Evolutionary conservation across 345 rosid species (phyloP).

Genomic region (Brassica incana): DNA sequence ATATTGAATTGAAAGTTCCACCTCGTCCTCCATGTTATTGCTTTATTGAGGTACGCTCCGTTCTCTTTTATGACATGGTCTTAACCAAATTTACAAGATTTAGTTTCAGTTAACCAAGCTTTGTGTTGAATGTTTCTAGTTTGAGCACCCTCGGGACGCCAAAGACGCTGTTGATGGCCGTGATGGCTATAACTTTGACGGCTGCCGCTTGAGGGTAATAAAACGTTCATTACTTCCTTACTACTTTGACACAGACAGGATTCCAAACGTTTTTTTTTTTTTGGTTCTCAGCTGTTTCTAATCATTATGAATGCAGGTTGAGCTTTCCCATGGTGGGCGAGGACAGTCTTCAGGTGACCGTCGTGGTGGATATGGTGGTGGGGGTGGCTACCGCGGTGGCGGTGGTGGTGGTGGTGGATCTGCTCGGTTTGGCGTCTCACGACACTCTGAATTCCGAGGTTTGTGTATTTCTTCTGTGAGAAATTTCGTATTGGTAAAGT

Average conservation of each 20-base stretch:
- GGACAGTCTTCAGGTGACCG: slow-evolving; percentile 78
- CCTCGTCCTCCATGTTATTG: slow-evolving; percentile 97
- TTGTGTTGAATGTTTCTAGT: slow-evolving; percentile 42
- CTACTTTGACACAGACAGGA: not conserved
- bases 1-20: slow-evolving; percentile 91
- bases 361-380: slow-evolving; percentile 56
- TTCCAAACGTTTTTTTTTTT: not conserved
- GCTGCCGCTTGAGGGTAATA: slow-evolving; percentile 66
- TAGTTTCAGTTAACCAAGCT: slow-evolving; percentile 4
- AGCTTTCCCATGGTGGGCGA: slow-evolving; percentile 98
- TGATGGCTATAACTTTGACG: slow-evolving; percentile 85
- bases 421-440: slow-evolving; percentile 64
- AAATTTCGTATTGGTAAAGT: not conserved
- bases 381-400: slow-evolving; percentile 21
- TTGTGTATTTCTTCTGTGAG: slow-evolving; percentile 11
- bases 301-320: slow-evolving; percentile 60
- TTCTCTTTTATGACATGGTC: not conserved
- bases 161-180: slow-evolving; percentile 79
- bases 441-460: slow-evolving; percentile 97
- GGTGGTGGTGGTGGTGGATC: slow-evolving; percentile 44
- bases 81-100: not conserved
- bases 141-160: slow-evolving; percentile 65
- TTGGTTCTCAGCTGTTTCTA: not conserved
- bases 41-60: slow-evolving; percentile 79
- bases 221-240: slow-evolving; percentile 2